phyloP scores from a whole-genome alignment of 768 basidiomycete genomes.

The Tylopilus intermedius region DNA sequence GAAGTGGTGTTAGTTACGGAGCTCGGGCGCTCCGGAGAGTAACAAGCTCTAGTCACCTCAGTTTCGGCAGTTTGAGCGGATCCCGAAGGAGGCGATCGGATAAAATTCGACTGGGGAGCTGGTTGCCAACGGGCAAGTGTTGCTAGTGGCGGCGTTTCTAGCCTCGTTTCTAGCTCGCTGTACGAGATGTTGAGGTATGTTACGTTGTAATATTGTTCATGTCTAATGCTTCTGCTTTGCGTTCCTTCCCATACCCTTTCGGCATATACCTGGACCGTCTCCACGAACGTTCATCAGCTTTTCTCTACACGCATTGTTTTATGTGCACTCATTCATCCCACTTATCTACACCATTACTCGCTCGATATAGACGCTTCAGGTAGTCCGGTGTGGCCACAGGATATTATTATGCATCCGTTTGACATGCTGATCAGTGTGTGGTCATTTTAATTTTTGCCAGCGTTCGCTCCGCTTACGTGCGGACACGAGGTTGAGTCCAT shows the following conservation, averaged over 20 bases:
- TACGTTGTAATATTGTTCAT: neutral
- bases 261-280: constrained; percentile 14
- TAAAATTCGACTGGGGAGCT: constrained; percentile 55
- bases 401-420: neutral
- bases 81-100: constrained; percentile 53
- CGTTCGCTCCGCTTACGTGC: neutral
- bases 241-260: constrained; percentile 22
- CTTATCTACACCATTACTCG: constrained; percentile 18
- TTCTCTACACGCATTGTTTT: constrained; percentile 10
- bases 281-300: constrained; percentile 4
- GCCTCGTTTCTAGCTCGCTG: neutral
- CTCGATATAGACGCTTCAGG: constrained; percentile 18
- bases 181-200: constrained; percentile 16
- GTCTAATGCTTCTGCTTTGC: constrained; percentile 7
- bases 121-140: constrained; percentile 62
- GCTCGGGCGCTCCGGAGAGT: constrained; percentile 89
- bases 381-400: constrained; percentile 4
- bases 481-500: neutral
- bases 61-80: constrained; percentile 78
- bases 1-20: constrained; percentile 94
- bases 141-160: constrained; percentile 40
- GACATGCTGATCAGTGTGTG: neutral
- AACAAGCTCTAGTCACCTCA: constrained; percentile 83
- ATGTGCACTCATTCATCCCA: constrained; percentile 13
- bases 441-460: neutral